Evolutionary conservation across 305 asterid species (phyloP), one percentile per base, ranked within the genome.

Genomic region (Solanum hybrid): DNA sequence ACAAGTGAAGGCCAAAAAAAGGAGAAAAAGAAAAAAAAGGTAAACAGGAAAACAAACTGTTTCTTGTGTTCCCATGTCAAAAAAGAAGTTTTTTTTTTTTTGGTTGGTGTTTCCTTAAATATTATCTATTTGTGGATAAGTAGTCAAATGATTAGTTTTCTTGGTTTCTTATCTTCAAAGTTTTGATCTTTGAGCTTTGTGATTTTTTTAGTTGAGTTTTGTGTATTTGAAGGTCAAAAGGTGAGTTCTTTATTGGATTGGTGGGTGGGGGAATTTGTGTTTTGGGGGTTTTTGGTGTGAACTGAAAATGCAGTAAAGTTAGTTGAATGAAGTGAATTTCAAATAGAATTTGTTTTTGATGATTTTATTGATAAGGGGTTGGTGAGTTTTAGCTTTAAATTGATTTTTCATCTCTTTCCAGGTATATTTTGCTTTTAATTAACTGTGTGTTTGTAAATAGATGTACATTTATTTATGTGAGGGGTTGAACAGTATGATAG

Each of bases 91-190:
- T 76, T 31, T 11, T 20, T 42, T 20, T 87, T 29, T 76, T 26
- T 13, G 36, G 32, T 76, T 73, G 38, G 86, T 32, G 46, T 4
- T 35, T 12, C 46, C 76, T 78, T 31, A 84, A 84, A 84, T 84
- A 29, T 51, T 31, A 2, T 51, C 87, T 84, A 84, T 31, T 84
- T 51, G 71, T 84, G 38, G 76, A 76, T 88, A 46, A 42, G 14
- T 76, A 76, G 73, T 88, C 85, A 35, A n/a, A 71, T 71, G 77
- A 71, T 71, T 26, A 71, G 77, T 73, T 88, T 76, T 69, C 64
- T 38, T 51, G 75, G 27, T 84, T 84, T 84, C 87, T 84, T 84
- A 84, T 71, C 87, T 84, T 84, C 76, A 77, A 87, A 87, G 85
- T 79, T 86, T 56, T 16, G 87, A 76, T 26, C 38, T 79, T 46